Percentiles rank a stretch among this genome's conserved stretches.
phyloP scores from a whole-genome alignment of 2,329 filamentous ascomycete genomes.

The Thermomyces lanuginosus region DNA sequence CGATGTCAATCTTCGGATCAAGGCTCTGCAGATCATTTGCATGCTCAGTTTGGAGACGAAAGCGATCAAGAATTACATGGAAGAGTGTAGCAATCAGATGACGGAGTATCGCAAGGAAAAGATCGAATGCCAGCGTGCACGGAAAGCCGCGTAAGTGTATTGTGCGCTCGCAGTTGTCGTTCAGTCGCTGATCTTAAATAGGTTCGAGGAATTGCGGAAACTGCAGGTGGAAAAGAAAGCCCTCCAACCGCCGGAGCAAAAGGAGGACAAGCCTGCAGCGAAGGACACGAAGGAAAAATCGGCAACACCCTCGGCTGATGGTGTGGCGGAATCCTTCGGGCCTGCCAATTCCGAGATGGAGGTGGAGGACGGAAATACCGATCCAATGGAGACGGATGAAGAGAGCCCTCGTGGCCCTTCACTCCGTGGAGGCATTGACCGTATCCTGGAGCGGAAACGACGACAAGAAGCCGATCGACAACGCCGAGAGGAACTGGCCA shows the following conservation, averaged over 20 bases:
- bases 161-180: not conserved
- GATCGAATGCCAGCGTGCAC: conserved; percentile 74
- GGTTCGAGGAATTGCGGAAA: conserved; percentile 29
- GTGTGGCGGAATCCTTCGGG: conserved; percentile 3
- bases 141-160: conserved; percentile 42
- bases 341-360: conserved; percentile 2
- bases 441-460: conserved; percentile 59
- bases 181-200: conserved; percentile 5
- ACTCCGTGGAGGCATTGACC: conserved; percentile 47
- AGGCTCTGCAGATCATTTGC: conserved; percentile 69
- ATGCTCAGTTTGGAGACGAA: conserved; percentile 76
- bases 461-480: conserved; percentile 57
- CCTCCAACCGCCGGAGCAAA: conserved; percentile 31
- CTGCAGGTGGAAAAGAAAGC: conserved; percentile 32
- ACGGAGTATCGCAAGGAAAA: conserved; percentile 89
- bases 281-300: conserved; percentile 19
- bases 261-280: conserved; percentile 25
- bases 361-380: conserved; percentile 10
- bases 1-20: conserved; percentile 67
- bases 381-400: conserved; percentile 53
- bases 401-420: conserved; percentile 43
- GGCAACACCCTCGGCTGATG: conserved; percentile 3
- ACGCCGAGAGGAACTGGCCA: conserved; percentile 48
- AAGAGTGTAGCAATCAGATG: conserved; percentile 86
- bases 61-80: conserved; percentile 72